Evolutionary conservation across 768 basidiomycete genomes (phyloP), one percentile per base, ranked within the genome.

Genomic region (Piloderma croceum): DNA sequence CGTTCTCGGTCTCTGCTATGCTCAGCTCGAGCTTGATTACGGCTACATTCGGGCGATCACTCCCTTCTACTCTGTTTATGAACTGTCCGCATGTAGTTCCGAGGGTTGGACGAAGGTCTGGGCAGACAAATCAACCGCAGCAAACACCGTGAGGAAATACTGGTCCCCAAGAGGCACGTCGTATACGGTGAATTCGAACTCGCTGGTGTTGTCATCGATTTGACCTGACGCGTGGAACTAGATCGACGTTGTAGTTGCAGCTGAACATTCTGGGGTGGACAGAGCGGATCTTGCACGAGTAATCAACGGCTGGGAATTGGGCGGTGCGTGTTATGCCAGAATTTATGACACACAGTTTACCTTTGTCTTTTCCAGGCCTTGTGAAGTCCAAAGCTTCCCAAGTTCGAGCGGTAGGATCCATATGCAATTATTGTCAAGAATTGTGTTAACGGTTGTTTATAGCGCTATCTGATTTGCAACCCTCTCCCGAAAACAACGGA

Each of bases 1-100:
- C 44, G 64, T 68, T 11, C 62, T 75, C 7, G 61, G 59, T 2
- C 56, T 76, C 5, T 62, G 61, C 24, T 74, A 70, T 48, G 72
- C 74, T 4, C 59, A 66, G 36, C 59, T 75, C 6, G 74, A 76
- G 50, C 61, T 75, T 7, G 62, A 71, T n/a, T 61, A 66, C 36
- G 61, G 57, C 3, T 62, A 63, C 36, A 56, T 76, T 18, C 59
- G 71, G 13, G 69, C 72, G 4, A 54, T 66, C 24, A 76, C 74
- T 0, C 74, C 74, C 0, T 69, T 64, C 43, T 76, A 68, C 42
- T 58, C 64, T 3, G 39, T 61, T 11, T 74, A 71, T 47, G 61
- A 67, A 25, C 53, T 72, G 43, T 60, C 56, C 13, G 50, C 57
- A 1, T 53, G 56, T n/a, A 43, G 43, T 3, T 29, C 24, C 7